Conservation (phyloP, 2,329 filamentous ascomycete species). For the Sarocladium brachiariae region DNA sequence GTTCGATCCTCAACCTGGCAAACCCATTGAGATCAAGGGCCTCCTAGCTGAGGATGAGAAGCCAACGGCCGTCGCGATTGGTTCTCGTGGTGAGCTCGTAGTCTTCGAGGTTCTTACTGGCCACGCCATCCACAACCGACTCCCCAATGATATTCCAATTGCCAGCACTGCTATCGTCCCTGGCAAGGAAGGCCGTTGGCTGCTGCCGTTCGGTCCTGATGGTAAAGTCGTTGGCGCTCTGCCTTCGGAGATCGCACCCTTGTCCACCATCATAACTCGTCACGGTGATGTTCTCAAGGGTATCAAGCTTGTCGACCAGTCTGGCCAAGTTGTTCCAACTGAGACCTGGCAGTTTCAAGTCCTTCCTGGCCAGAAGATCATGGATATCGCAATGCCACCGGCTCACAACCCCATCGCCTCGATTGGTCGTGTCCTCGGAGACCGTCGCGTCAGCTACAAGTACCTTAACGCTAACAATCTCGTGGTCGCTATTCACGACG, state of each 20-base stretch:
- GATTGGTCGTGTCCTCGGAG: constrained; percentile 86
- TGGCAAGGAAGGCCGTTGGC: constrained; percentile 42
- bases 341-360: constrained; percentile 69
- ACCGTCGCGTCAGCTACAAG: constrained; percentile 94
- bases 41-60: constrained; percentile 52
- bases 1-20: constrained; percentile 45
- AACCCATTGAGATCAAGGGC: constrained; percentile 60
- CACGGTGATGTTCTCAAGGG: constrained; percentile 45
- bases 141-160: constrained; percentile 14
- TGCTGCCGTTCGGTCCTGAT: constrained; percentile 45
- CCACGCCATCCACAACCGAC: constrained; percentile 21
- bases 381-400: constrained; percentile 60
- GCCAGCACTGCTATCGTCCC: constrained; percentile 45
- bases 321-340: constrained; percentile 34
- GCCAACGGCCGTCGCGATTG: constrained; percentile 46
- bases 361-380: constrained; percentile 58
- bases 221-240: constrained; percentile 41
- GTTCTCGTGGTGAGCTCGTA: constrained; percentile 55
- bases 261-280: constrained; percentile 48
- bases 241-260: constrained; percentile 38
- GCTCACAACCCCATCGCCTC: constrained; percentile 84
- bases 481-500: constrained; percentile 63
- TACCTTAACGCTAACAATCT: constrained; percentile 86
- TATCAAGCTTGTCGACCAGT: constrained; percentile 40
- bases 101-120: constrained; percentile 48